Base-by-base conservation (phyloP, 2,329 filamentous ascomycete species). In the Colletotrichum truncatum region DNA sequence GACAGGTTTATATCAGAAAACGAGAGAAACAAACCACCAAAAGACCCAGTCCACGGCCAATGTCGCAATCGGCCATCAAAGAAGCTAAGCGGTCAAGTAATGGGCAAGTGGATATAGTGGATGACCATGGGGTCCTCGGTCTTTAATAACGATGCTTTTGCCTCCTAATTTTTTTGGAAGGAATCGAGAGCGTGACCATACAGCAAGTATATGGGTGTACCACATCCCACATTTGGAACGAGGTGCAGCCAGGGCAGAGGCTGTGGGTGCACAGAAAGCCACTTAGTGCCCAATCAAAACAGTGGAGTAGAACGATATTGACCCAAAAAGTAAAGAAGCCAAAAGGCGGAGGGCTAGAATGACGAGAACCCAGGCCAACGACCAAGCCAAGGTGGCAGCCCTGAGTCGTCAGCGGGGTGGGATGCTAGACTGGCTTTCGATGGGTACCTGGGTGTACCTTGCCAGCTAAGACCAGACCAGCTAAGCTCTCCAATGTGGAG, bases 91-190 rank as follows among this genome's bases (percentile, higher is more conserved):
- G 63, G 48, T 28, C 45, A 49, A 54, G 49, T 21, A 41, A 32
- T 51, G 61, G 61, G 52, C 60, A 67, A 59, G 64, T 61, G 65
- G 54, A 48, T 66, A 60, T 60, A 28, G 54, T 61, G 54, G 62
- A 61, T 56, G 54, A 48, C 34, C 23, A 52, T 25, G 54, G 64
- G 65, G 41, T 46, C 52, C 38, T 58, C 36, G 36, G 53, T 48
- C 55, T 64, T 54, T 59, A 64, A 53, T 39, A 54, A 67, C 60
- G 53, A 55, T 58, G 53, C 18, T 54, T 48, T 53, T 46, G 54
- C 38, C 52, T 41, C 21, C 61, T 16, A n/a, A n/a, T 39, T 34
- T 52, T 34, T 41, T 41, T 63, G 57, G 43, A 39, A 51, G 43
- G 51, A 66, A 39, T 66, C 43, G 49, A 66, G 57, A 63, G 57